Conservation (phyloP, 768 basidiomycete species). For the Candolleomyces aberdarensis region DNA sequence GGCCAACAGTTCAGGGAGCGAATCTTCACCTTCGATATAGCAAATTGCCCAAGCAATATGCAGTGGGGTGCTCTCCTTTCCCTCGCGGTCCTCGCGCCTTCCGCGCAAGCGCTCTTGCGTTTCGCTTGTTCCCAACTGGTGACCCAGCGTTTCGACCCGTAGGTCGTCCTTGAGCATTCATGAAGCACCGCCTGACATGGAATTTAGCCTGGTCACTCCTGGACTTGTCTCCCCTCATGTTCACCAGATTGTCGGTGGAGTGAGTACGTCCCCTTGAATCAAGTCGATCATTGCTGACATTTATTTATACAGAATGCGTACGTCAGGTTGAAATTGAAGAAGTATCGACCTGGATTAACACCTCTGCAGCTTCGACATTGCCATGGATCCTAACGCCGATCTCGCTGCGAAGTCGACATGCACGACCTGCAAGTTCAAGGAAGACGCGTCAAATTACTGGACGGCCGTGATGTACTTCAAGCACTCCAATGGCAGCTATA, state of each 20-base stretch:
- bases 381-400: not conserved
- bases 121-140: not conserved
- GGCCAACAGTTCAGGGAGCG: not conserved
- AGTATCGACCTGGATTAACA: not conserved
- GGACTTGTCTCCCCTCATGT: not conserved
- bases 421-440: not conserved
- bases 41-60: not conserved
- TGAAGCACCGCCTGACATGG: not conserved
- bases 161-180: not conserved
- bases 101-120: not conserved
- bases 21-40: not conserved
- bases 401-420: not conserved
- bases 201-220: not conserved
- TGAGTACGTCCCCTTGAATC: not conserved
- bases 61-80: conserved; percentile 9
- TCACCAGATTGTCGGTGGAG: not conserved
- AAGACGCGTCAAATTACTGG: not conserved
- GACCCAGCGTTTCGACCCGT: not conserved
- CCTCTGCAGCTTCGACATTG: not conserved
- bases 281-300: not conserved
- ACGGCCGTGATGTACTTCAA: not conserved
- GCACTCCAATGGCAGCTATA: not conserved
- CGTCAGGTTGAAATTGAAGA: not conserved
- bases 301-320: not conserved
- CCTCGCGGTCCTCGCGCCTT: conserved; percentile 6